A percentile compares a stretch with the other conserved stretches of the same genome.
Evolutionary conservation across 1,284 basidiomycete species (phyloP).

Genomic region (Chalciporus sp.): DNA sequence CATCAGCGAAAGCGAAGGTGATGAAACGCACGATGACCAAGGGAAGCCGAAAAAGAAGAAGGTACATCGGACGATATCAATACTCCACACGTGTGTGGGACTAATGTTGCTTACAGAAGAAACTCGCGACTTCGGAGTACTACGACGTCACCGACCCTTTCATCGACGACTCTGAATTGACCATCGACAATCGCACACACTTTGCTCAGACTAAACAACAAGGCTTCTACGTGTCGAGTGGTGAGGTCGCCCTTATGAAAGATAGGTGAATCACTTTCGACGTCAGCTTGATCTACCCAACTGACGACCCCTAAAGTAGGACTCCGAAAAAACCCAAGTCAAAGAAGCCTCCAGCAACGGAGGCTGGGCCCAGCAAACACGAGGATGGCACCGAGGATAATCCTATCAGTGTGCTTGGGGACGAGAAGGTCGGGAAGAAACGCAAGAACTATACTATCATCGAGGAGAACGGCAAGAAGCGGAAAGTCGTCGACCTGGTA

Average conservation of each 20-base stretch:
- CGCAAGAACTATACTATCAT: conserved; percentile 52
- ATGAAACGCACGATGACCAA: conserved; percentile 44
- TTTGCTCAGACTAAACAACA: conserved; percentile 93
- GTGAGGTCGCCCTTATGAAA: conserved; percentile 30
- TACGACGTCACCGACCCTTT: conserved; percentile 94
- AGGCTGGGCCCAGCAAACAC: conserved; percentile 23
- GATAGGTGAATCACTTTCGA: too few relatives aligned
- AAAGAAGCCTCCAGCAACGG: conserved; percentile 42
- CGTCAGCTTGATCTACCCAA: too few relatives aligned
- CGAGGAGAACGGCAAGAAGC: conserved; percentile 62
- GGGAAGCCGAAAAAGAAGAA: conserved; percentile 45
- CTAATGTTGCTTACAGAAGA: conserved; percentile 43
- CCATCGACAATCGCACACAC: conserved; percentile 86
- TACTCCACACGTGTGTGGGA: not conserved
- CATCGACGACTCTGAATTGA: conserved; percentile 96
- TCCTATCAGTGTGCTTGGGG: conserved; percentile 47
- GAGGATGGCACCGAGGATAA: conserved; percentile 53
- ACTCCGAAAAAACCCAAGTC: conserved; percentile 71
- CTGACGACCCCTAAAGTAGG: conserved; percentile 21
- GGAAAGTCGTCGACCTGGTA: conserved; percentile 68
- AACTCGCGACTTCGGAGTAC: conserved; percentile 64
- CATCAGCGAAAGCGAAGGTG: conserved; percentile 56
- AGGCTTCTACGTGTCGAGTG: too few relatives aligned
- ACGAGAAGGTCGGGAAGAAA: conserved; percentile 46
- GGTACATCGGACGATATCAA: conserved; percentile 30